Evolutionary conservation across 805 yeast genomes (phyloP).

Genomic region (Kluyveromyces dobzhanskii): DNA sequence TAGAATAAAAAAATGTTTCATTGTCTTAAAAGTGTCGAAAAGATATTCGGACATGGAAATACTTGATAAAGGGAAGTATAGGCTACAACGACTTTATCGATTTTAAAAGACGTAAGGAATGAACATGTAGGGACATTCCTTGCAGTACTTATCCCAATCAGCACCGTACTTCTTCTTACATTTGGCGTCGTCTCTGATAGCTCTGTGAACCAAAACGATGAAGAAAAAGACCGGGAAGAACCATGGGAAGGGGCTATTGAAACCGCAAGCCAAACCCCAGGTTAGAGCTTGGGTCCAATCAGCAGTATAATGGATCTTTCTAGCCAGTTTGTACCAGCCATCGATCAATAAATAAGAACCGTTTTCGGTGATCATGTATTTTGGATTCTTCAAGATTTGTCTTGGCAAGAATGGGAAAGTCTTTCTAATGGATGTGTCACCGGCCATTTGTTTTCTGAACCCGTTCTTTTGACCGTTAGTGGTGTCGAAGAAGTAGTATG

Average conservation of each 20-base stretch:
- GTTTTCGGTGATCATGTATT: constrained; percentile 71
- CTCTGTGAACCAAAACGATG: constrained; percentile 80
- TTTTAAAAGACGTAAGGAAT: constrained; percentile 75
- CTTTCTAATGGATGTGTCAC: constrained; percentile 68
- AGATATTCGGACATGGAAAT: too few relatives aligned
- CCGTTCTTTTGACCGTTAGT: constrained; percentile 92
- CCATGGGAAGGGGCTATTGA: constrained; percentile 85
- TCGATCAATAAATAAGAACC: constrained; percentile 83
- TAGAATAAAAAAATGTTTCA: too few relatives aligned
- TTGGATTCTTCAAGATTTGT: constrained; percentile 75
- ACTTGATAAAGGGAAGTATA: too few relatives aligned
- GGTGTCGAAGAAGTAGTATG: constrained; percentile 92
- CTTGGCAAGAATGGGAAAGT: constrained; percentile 91
- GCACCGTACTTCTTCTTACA: constrained; percentile 84
- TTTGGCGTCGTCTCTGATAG: constrained; percentile 77
- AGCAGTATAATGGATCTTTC: constrained; percentile 93
- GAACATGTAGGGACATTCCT: constrained; percentile 85
- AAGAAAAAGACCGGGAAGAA: constrained; percentile 91
- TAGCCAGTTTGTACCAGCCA: constrained; percentile 91
- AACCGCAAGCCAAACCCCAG: constrained; percentile 92
- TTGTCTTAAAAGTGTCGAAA: too few relatives aligned
- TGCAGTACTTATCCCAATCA: constrained; percentile 83
- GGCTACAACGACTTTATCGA: too few relatives aligned
- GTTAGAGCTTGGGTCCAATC: constrained; percentile 81
- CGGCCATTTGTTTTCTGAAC: constrained; percentile 77